Evolutionary conservation across 441 rosid genomes (phyloP), one percentile per base, ranked within the genome.

Genomic region (Viola pubescens): DNA sequence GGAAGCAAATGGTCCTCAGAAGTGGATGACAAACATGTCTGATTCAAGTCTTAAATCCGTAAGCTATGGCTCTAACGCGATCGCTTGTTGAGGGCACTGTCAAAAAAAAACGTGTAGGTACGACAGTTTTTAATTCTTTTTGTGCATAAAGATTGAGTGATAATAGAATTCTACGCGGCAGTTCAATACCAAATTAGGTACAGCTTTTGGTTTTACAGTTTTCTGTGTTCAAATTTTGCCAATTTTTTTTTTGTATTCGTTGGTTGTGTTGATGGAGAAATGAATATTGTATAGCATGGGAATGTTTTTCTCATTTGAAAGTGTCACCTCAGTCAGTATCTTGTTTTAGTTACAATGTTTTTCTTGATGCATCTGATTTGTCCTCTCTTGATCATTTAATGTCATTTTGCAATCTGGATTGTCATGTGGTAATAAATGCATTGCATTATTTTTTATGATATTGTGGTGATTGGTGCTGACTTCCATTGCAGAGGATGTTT

Each of bases 21-120:
- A 73, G 70, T 88, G 98, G 97, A 83, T 82, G 81, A 79, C 96
- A 19, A 83, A 90, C 66, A 82, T 94, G 95, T 83, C 88, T 37
- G 84, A 90, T 73, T 61, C 81, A 9, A 90, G 81, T 75, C 88
- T 94, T 63, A 37, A 69, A 80, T 91, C 89, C 55, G 82, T 88
- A 60, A 94, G 96, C 68, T 90, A 88, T 54, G 97, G 99, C 41
- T 75, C 96, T 38, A 82, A 75, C 53, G 56, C 54, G 54, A 78
- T 89, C 59, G 82, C 91, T 9, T 88, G 98, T 73, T 80, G 79
- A 76, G 70, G 34, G 34, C 34, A 26, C 34, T 2, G 34, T 26
- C 2, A 26, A 26, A 26, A 16, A 16, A 16, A 26, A 26, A 26
- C 34, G 34, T 65, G 11, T 41, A 10, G 52, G 42, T 57, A 51